phyloP scores from a whole-genome alignment of 2,329 filamentous ascomycete genomes.

The Endoconidiophora polonica region DNA sequence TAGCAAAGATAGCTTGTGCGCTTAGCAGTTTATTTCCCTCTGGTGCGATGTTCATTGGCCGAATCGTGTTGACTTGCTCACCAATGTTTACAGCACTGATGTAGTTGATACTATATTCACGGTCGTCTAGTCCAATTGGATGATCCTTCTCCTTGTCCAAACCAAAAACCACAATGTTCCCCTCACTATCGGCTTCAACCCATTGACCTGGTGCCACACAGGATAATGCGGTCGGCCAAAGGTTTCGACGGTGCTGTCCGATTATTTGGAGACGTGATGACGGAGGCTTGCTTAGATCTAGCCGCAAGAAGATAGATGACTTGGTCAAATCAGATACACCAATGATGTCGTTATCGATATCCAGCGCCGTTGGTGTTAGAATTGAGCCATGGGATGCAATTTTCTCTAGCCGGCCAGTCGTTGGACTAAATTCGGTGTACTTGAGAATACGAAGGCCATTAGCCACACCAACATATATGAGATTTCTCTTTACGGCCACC shows the following conservation, averaged over 20 bases:
- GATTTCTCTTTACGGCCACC: conserved; percentile 55
- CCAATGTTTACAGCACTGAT: conserved; percentile 73
- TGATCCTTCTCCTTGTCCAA: conserved; percentile 55
- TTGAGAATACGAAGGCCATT: conserved; percentile 58
- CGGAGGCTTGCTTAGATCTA: conserved; percentile 35
- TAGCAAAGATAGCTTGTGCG: conserved; percentile 75
- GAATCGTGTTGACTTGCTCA: conserved; percentile 84
- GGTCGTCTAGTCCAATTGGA: conserved; percentile 36
- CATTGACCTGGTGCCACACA: conserved; percentile 36
- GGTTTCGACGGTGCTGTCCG: conserved; percentile 71
- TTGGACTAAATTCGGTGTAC: conserved; percentile 39
- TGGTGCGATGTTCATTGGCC: conserved; percentile 51
- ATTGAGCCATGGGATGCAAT: conserved; percentile 63
- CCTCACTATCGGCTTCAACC: conserved; percentile 71
- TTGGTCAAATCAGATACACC: conserved; percentile 90
- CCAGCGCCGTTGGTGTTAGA: conserved; percentile 68
- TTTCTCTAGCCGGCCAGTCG: conserved; percentile 45
- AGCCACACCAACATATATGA: conserved; percentile 72
- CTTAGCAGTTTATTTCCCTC: conserved; percentile 50
- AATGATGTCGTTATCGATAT: conserved; percentile 57
- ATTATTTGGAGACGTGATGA: conserved; percentile 64
- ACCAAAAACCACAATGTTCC: conserved; percentile 69
- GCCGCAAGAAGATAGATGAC: conserved; percentile 65
- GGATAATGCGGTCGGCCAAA: conserved; percentile 51
- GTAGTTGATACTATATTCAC: conserved; percentile 3